Percentiles rank a stretch among this genome's conserved stretches.
Evolutionary conservation across 1,284 basidiomycete genomes (phyloP).

Genomic region (Microbotryomycetes sp.): DNA sequence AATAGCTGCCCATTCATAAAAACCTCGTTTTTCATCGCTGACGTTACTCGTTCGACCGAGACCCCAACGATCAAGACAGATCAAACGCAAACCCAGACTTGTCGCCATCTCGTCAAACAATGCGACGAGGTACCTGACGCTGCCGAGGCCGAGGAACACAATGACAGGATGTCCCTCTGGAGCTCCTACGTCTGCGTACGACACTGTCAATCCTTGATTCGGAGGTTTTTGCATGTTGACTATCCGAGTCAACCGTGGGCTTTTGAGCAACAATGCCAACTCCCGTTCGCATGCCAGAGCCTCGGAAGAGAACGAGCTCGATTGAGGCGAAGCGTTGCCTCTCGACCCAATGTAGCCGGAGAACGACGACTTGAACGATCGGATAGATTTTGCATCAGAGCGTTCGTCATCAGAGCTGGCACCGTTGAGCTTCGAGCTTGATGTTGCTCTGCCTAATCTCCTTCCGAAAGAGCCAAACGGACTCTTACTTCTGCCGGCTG

Average conservation of each 20-base stretch:
- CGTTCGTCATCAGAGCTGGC: background rate
- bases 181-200: slow-evolving; percentile 82
- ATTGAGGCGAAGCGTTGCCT: background rate
- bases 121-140: slow-evolving; percentile 87
- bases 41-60: slow-evolving; percentile 72
- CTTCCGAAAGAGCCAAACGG: background rate
- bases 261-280: slow-evolving; percentile 60
- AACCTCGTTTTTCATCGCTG: slow-evolving; percentile 60
- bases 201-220: slow-evolving; percentile 65
- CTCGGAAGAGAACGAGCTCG: background rate
- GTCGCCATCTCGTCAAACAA: slow-evolving; percentile 94
- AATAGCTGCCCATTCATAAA: slow-evolving; percentile 82
- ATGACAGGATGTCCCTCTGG: slow-evolving; percentile 75
- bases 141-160: slow-evolving; percentile 86
- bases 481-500: background rate
- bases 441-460: background rate
- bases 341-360: background rate
- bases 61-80: slow-evolving; percentile 96
- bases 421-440: background rate
- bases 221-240: slow-evolving; percentile 69
- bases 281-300: slow-evolving; percentile 21
- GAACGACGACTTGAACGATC: background rate
- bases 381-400: background rate
- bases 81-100: slow-evolving; percentile 73
- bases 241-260: slow-evolving; percentile 72